Base-by-base conservation (phyloP, 2,329 filamentous ascomycete species). In the Cladosporium sp. region DNA sequence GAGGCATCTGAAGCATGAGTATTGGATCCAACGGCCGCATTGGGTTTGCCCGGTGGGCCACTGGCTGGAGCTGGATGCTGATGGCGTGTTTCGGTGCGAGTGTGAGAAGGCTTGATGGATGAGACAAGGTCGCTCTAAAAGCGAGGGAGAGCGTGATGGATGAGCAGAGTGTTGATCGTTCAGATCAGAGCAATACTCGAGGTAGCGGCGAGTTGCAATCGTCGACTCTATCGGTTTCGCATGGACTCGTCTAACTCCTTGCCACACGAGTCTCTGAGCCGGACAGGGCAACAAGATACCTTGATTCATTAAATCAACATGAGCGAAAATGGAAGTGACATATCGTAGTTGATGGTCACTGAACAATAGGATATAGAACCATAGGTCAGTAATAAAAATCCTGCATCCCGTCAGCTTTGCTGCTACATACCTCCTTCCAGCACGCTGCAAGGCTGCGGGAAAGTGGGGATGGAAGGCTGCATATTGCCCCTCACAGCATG, bases 401-500 rank as follows among this genome's bases (percentile, higher is more conserved):
- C 28, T 28, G 50, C 26, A 52, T 53, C 50, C 5, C 14, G 28
- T 53, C 50, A 28, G 28, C 26, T 53, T 16, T 53, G 28, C 50
- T 53, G 18, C 50, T 53, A 53, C 26, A 10, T 14, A 5, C 6
- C 28, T 53, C 50, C 50, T 31, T 53, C 28, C 14, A 53, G 28
- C 49, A 52, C 49, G 49, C 26, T 53, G 28, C 29, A 53, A 53
- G 26, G 28, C 50, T 18, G 50, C 23, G 14, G 50, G 50, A 53
- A 53, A 31, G 50, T 31, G 50, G 50, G 31, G 50, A 53, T 53
- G 28, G 16, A 53, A n/a, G 26, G 28, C 14, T 53, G 49, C 49
- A 53, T 53, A 53, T 53, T 53, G 49, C 49, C 49, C 23, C 49
- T 29, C 49, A 53, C 49, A 53, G 26, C 49, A 53, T 53, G 49